Evolutionary conservation across 1,284 basidiomycete genomes (phyloP).

Genomic region (Puccinia triticina): DNA sequence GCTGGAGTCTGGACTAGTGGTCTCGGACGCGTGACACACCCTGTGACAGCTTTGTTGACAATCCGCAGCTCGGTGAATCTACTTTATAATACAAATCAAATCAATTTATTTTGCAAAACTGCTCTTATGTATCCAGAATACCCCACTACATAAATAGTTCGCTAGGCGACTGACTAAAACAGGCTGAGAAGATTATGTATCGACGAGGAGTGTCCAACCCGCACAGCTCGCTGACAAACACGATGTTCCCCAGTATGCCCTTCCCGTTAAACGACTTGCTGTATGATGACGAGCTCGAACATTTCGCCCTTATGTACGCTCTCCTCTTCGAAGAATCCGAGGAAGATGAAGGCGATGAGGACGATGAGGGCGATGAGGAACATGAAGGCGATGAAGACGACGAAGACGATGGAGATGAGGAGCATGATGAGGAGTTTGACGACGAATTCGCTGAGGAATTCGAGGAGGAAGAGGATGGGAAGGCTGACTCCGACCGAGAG

Average conservation of each 20-base stretch:
- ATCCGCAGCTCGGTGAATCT: too few species aligned
- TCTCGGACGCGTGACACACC: not conserved
- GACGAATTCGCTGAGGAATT: not conserved
- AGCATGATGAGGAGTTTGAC: not conserved
- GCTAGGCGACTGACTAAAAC: too few species aligned
- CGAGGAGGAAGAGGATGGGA: not conserved
- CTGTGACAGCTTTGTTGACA: constrained; percentile 6
- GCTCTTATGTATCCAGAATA: too few species aligned
- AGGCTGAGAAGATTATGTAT: too few species aligned
- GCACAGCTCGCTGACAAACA: too few species aligned
- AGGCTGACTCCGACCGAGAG: constrained; percentile 1
- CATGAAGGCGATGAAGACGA: not conserved
- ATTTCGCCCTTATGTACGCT: not conserved
- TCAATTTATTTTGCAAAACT: too few species aligned
- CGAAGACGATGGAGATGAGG: not conserved
- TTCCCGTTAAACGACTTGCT: not conserved
- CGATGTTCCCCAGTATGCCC: not conserved
- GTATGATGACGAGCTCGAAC: not conserved
- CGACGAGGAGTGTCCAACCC: too few species aligned
- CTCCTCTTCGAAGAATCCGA: constrained; percentile 50
- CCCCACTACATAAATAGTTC: too few species aligned
- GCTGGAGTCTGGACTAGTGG: too few species aligned
- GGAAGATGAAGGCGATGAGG: too few species aligned
- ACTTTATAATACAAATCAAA: too few species aligned
- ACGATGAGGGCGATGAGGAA: constrained; percentile 54